Evolutionary conservation across 306 rosid genomes (phyloP).

Genomic region (cucumber (Cucumis sativus)): Cucumber_9930_V3 NC_026655.2:15494001-15494500

Average conservation of each 20-base stretch:
- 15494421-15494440: background rate
- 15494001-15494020: conserved; percentile 42
- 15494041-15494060: conserved; percentile 26
- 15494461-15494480: background rate
- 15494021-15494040: conserved; percentile 49
- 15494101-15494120: conserved; percentile 20
- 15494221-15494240: conserved; percentile 30
- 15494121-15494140: conserved; percentile 29
- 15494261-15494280: conserved; percentile 28
- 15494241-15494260: conserved; percentile 37
- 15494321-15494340: background rate
- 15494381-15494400: conserved; percentile 1
- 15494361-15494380: background rate
- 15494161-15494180: conserved; percentile 45
- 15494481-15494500: background rate
- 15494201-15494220: conserved; percentile 33
- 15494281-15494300: conserved; percentile 25
- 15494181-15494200: conserved; percentile 33
- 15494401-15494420: background rate
- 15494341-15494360: background rate
- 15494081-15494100: conserved; percentile 31
- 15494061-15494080: conserved; percentile 16
- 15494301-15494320: conserved; percentile 16
- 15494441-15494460: background rate
- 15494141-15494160: conserved; percentile 49